Base-by-base conservation (phyloP, 2,329 filamentous ascomycete genomes). In the Penicillium concentricum region DNA sequence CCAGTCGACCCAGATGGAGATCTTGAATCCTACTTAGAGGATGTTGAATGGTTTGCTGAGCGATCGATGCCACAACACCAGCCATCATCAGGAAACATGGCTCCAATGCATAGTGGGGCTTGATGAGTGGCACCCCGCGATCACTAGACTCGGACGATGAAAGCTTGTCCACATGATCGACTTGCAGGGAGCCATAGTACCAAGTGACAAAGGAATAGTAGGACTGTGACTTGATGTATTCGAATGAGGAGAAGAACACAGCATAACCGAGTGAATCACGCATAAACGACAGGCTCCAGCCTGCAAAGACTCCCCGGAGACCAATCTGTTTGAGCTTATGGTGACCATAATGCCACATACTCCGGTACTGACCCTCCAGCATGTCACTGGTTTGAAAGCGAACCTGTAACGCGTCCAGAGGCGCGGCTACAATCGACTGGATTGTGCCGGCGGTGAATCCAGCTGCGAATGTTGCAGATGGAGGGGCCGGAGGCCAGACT, bases 91-190 rank as follows among this genome's bases (percentile, higher is more conserved):
- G 73, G 63, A 87, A 87, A 20, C 77, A 76, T 4, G 85, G 85
- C 61, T 87, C 85, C 35, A 88, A 71, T 46, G 83, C 78, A 69
- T 86, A 88, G 66, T 88, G 84, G 4, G 85, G 85, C 54, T 78
- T 79, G 57, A 88, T 86, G 9, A 82, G 51, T 52, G 74, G 67
- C 44, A 78, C 66, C 55, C 75, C 71, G 24, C 66, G 70, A 46
- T 71, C 61, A 56, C 67, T 65, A 26, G 62, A 63, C n/a, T 60
- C 58, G 16, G 63, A 57, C 15, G 65, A 65, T 4, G 65, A 71
- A 43, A 74, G 59, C 47, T 55, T 63, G 35, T 68, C 71, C 46
- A 72, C 62, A 24, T 59, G 64, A 42, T 63, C 63, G 30, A 59
- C 61, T 42, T 65, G 68, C 28, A 75, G 64, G 16, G 70, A 72